Base-by-base conservation (phyloP, 176 grass and related monocot species). In the Aegilops tauschii region DNA sequence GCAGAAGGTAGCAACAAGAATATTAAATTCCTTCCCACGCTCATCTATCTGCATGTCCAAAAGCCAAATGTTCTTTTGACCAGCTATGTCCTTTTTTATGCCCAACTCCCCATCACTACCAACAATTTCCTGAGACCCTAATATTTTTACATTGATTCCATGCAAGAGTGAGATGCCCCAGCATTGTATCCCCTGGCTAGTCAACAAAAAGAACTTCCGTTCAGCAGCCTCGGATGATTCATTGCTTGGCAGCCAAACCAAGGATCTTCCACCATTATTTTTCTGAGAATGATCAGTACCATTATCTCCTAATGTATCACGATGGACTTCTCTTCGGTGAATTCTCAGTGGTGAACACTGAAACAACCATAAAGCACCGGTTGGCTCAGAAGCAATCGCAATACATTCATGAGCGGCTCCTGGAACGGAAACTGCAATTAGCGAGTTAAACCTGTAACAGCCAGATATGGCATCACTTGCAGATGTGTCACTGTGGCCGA, bases 31-130 rank as follows among this genome's bases (percentile, higher is more conserved):
- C 78, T 87, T 98, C 37, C 90, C 96, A 79, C 65, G 69, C 37
- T 92, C 90, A 81, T 94, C 93, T 86, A 96, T 76, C 68, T 98
- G 96, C 92, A 98, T 92, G 85, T 98, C 96, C 89, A 98, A 92
- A 91, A 98, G 93, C 96, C 96, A 98, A 16, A 98, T 92, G 37
- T 96, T 91, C 77, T 98, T 98, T 84, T 98, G 97, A 58, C 97
- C 97, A 81, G 94, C 97, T 87, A 98, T 82, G 79, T 98, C 97
- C 81, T 96, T 98, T 85, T 93, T 98, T 86, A 98, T 98, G 82
- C 97, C 89, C 66, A 93, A 81, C 88, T 96, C 92, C 17, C 86
- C 90, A 86, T 98, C 92, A 76, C 78, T 93, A 65, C 92, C 94
- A 82, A 98, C 92, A 82, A 98, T 89, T 92, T 85, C 84, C 56